Percentiles rank a stretch among this genome's conserved stretches.
Conservation (phyloP, 2,329 filamentous ascomycete genomes). For the Fusarium neocosmosporiellum region DNA sequence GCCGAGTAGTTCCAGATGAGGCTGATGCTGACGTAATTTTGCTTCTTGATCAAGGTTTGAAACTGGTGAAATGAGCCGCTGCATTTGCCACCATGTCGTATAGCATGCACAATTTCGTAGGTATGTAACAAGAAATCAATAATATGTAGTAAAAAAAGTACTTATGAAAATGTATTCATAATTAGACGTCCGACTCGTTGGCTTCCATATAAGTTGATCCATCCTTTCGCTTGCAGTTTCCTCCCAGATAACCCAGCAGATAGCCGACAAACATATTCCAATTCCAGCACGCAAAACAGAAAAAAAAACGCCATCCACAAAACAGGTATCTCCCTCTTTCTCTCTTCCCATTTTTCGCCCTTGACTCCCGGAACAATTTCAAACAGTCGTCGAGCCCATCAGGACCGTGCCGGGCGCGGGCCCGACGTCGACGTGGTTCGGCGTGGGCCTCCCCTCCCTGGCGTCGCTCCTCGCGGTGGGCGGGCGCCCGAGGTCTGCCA, state of each 20-base stretch:
- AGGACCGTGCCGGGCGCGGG: constrained; percentile 40
- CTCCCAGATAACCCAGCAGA: neutral
- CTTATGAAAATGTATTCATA: neutral
- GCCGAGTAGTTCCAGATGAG: neutral
- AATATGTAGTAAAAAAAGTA: neutral
- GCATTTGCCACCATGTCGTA: neutral
- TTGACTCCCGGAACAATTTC: neutral
- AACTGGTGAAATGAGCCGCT: neutral
- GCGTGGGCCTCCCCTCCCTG: constrained; percentile 45
- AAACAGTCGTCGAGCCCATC: constrained; percentile 37
- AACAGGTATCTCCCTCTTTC: neutral
- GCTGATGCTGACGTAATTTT: constrained; percentile 1
- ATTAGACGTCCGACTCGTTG: neutral
- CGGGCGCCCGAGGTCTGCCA: constrained; percentile 48
- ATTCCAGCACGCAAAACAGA: neutral
- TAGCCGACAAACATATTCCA: neutral
- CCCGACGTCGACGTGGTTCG: constrained; percentile 44
- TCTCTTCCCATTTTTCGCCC: neutral
- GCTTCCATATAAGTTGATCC: neutral
- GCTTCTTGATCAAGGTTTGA: neutral
- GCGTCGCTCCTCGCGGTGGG: constrained; percentile 48
- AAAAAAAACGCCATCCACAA: neutral
- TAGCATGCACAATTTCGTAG: neutral
- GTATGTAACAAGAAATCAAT: neutral
- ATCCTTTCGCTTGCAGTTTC: neutral